Percentiles rank a stretch among this genome's conserved stretches.
phyloP scores from a whole-genome alignment of 129 eudicot species.

The Pulicaria dysenterica region DNA sequence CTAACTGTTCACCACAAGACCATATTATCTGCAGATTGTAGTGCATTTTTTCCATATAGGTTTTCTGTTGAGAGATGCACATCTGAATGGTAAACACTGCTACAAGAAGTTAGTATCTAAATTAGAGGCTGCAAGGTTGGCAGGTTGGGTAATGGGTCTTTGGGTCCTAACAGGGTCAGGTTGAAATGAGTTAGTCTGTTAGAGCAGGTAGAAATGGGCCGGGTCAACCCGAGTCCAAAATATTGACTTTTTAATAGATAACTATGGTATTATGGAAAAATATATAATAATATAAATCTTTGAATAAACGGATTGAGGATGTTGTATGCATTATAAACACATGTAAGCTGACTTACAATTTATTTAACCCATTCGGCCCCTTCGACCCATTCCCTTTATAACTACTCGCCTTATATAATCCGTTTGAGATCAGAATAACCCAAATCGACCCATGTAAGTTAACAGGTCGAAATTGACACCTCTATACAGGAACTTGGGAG shows the following conservation, averaged over 20 bases:
- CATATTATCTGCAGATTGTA: no score
- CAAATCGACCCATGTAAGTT: neutral
- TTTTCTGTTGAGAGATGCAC: slow-evolving; percentile 1
- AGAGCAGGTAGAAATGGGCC: neutral
- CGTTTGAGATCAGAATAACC: neutral
- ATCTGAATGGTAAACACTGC: slow-evolving; percentile 9
- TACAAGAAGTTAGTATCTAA: neutral
- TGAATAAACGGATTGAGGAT: neutral
- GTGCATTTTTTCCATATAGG: neutral
- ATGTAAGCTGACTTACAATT: neutral
- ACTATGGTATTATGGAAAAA: neutral
- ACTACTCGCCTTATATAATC: neutral
- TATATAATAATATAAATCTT: neutral
- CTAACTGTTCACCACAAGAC: no score
- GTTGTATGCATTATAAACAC: neutral
- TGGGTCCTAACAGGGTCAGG: neutral
- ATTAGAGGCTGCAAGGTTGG: neutral
- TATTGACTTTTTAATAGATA: neutral
- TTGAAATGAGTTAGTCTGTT: neutral
- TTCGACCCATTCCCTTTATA: neutral
- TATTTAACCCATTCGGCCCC: neutral
- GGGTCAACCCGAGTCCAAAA: neutral
- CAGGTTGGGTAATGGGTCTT: neutral
- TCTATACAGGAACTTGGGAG: neutral
- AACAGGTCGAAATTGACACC: neutral